Base-by-base conservation (phyloP, 495 filamentous ascomycete genomes). In the Bacidia rubella region DNA sequence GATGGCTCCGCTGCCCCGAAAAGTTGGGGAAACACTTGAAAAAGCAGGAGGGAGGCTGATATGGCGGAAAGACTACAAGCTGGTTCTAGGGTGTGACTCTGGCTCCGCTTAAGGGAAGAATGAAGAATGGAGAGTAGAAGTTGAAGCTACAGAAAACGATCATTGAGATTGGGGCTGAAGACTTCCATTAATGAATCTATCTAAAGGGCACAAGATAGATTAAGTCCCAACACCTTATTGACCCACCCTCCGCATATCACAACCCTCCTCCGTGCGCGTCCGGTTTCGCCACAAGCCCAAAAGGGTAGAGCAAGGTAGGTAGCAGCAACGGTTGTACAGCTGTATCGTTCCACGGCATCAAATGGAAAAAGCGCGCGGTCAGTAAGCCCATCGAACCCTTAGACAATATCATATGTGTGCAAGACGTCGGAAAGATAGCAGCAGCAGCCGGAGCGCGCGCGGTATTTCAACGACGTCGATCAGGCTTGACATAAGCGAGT, bases 311-410 rank as follows among this genome's bases (percentile, higher is more conserved):
- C 25, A 40, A 54, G 4, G 39, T 29, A 49, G 38, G 24, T 49
- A 57, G 50, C 48, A 57, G 55, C 51, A 57, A 40, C 20, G 51
- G 25, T 35, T n/a, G 22, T n/a, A 26, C 47, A 50, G 29, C 27
- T 50, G 47, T 50, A 29, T 50, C 47, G 38, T 50, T 35, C n/a
- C 47, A 15, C 22, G 15, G n/a, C 25, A 50, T 12, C 47, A 12
- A 17, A 19, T 35, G 11, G 11, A 23, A 11, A 29, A 20, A 19
- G 47, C 24, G 47, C 47, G 47, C 47, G 47, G 27, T 50, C n/a
- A 50, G 47, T 17, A 50, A 38, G 47, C 47, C 47, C 47, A 38
- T 50, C 22, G 27, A 50, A 17, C 27, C 46, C 44, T 20, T 15
- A 23, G 11, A 20, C 38, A 25, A 23, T 52, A 52, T 48, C 35